Evolutionary conservation across 1,284 basidiomycete species (phyloP), one percentile per base, ranked within the genome.

Genomic region (Naganishia sp.): DNA sequence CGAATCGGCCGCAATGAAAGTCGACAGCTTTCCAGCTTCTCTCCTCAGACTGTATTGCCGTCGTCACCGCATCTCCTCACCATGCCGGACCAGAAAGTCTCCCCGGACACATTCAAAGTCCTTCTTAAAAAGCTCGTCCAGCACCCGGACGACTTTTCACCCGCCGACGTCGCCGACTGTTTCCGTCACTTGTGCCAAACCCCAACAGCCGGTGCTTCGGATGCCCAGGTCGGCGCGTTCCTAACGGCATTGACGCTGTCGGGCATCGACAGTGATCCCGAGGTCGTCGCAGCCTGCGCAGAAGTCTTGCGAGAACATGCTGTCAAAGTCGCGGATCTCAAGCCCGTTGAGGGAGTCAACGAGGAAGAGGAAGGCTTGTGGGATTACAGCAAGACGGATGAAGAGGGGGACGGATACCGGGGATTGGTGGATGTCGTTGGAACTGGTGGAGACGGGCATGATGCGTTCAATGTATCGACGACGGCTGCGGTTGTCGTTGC

Each of bases 381-480:
- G 79, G 77, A 80, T 67, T 80, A 79, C 65, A 63, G 70, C 39
- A 72, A 76, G 46, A 73, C 76, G 18, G 79, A 79, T 66, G 73
- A 73, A 21, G 75, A 78, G 50, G 77, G 77, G 0, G 76, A 77
- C 63, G 77, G 74, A 2, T 79, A 80, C 64, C 70, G 70, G 2
- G 77, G 79, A 2, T 69, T 78, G 51, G 81, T 81, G 11, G 87
- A 82, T 80, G 86, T 83, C 68, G 88, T 88, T 61, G 85, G 90
- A 17, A 90, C 88, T 0, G 95, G 95, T n/a, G 95, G 95, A 13
- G 95, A 98, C 80, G 94, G 94, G 0, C 88, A 95, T 80, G 92
- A 98, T 74, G 90, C 95, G 0, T 99, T 95, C 84, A 98, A 99
- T 77, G 94, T 98, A 51, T 95, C 92, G 74, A 98, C 95, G 0